phyloP scores from a whole-genome alignment of 495 filamentous ascomycete species.

The Penicillium desertorum region DNA sequence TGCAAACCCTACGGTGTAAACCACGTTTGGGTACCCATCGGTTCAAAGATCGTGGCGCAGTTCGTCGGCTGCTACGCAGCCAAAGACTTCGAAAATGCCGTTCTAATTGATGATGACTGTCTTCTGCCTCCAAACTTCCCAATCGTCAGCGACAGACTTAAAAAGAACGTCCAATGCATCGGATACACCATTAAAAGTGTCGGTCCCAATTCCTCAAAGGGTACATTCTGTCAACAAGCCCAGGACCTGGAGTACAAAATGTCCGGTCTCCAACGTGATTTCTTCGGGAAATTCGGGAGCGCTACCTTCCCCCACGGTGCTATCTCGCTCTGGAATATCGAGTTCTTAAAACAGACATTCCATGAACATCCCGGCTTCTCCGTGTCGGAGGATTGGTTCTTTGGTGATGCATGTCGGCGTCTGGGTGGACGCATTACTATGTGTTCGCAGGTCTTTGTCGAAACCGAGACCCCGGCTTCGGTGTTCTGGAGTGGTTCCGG shows the following conservation, averaged over 20 bases:
- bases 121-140: constrained; percentile 44
- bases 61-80: constrained; percentile 48
- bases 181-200: constrained; percentile 49
- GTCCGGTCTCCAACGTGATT: constrained; percentile 38
- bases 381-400: constrained; percentile 50
- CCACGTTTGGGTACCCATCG: constrained; percentile 41
- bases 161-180: constrained; percentile 37
- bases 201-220: constrained; percentile 30
- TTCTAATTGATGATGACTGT: constrained; percentile 52
- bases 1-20: constrained; percentile 44
- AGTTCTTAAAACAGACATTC: constrained; percentile 43
- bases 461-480: constrained; percentile 45
- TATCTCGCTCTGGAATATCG: constrained; percentile 46
- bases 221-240: constrained; percentile 44
- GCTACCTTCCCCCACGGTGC: constrained; percentile 47
- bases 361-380: constrained; percentile 46
- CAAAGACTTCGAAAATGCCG: constrained; percentile 40
- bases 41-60: constrained; percentile 47
- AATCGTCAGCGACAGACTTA: constrained; percentile 42
- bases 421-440: constrained; percentile 49
- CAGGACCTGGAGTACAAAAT: constrained; percentile 52
- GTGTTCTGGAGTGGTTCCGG: constrained; percentile 39
- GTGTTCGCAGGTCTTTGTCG: constrained; percentile 51
- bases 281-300: constrained; percentile 42
- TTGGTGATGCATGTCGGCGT: constrained; percentile 44